Percentiles rank a stretch among this genome's conserved stretches.
phyloP scores from a whole-genome alignment of 208 protist species.

The Leptomonas seymouri region DNA sequence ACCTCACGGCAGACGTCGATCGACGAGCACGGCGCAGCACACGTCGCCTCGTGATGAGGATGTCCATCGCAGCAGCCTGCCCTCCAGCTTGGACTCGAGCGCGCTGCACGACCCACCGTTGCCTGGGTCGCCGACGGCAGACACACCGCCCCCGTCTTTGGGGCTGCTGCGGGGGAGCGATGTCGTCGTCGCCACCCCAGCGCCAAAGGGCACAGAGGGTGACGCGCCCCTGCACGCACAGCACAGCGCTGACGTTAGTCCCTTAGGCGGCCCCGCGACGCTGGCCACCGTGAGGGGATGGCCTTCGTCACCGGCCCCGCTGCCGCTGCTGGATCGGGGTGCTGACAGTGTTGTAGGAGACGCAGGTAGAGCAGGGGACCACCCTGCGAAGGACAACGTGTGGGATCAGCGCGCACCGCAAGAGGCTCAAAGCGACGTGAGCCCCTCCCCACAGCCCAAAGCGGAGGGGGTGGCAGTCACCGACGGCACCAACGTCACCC shows the following conservation, averaged over 20 bases:
- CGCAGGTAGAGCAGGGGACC: too few relatives aligned
- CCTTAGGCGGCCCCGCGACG: neutral
- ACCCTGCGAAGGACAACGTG: too few relatives aligned
- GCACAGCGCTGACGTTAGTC: neutral
- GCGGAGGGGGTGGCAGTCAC: neutral
- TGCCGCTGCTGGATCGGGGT: neutral
- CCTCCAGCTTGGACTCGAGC: neutral
- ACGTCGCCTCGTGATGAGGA: neutral
- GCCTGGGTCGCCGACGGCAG: neutral
- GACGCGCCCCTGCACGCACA: neutral
- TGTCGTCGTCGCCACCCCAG: neutral
- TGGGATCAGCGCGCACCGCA: too few relatives aligned
- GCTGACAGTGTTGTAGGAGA: too few relatives aligned
- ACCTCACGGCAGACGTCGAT: too few relatives aligned
- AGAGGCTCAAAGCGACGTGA: neutral
- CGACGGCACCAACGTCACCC: neutral
- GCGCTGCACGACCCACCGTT: neutral
- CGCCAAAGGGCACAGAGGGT: neutral
- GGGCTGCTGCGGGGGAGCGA: neutral
- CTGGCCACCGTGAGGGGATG: neutral
- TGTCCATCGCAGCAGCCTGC: neutral
- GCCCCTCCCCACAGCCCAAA: neutral
- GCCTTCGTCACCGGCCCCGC: neutral
- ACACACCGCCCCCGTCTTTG: conserved; percentile 6
- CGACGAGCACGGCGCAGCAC: neutral